Base-by-base conservation (phyloP, 1,284 basidiomycete genomes). In the Pseudozyma hubeiensis region DNA sequence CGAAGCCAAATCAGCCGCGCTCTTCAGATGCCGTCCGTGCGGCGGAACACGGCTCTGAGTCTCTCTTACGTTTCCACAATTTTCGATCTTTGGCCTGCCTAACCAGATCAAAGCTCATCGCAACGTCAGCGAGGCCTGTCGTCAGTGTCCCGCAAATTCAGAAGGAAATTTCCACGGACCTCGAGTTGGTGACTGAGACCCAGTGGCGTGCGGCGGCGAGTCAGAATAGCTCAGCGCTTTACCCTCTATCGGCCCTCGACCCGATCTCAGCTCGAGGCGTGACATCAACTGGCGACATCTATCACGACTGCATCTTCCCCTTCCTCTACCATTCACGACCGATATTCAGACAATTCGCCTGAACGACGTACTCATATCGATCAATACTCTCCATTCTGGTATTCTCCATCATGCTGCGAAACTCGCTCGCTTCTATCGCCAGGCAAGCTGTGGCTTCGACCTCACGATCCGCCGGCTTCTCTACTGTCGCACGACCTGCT, bases 401-500 rank as follows among this genome's bases (percentile, higher is more conserved):
- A 24, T 14, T 14, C 19, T 46, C 14, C 33, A 45, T 16, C 40
- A 75, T 75, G 68, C 48, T 75, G 53, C 60, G 68, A 41, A 75
- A 62, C 68, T 34, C 73, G 40, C 9, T 75, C 53, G 58, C 64
- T 11, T 61, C 68, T n/a, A 6, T 75, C 43, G 68, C 68, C 35
- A 63, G 64, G 37, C 61, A 71, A 34, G 73, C 64, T 13, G 60
- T 64, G 33, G 73, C 64, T 39, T 71, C 67, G 16, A 54, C 68
- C 16, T 70, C 64, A 8, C 55, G 72, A 39, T 17, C 62, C 8
- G 68, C 64, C 16, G 60, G 53, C 19, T 68, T 77, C 53, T 64
- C 64, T 10, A 64, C 58, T 24, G 64, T 64, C 37, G 72, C 73
- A 48, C 61, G 68, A 60, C 73, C 76, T 17, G 49, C 69, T 5